Conservation (phyloP, 106 monocot genomes). For the Hemerocallis citrina region DNA sequence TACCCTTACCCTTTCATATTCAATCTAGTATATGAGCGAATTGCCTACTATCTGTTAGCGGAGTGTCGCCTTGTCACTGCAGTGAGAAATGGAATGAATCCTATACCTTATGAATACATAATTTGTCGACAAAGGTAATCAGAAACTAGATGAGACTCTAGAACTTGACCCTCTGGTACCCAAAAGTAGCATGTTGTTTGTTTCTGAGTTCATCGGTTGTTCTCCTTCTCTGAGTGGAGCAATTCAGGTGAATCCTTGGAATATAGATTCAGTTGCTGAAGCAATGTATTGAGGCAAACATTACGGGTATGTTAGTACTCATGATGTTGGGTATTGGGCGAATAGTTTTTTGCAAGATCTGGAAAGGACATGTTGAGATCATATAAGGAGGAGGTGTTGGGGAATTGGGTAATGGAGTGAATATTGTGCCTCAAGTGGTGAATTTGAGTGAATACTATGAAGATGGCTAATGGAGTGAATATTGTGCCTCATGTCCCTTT, state of each 20-base stretch:
- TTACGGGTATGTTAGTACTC: conserved; percentile 40
- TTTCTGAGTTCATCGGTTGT: conserved; percentile 44
- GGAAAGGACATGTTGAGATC: conserved; percentile 43
- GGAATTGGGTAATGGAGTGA: conserved; percentile 52
- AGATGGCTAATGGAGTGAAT: too few species aligned
- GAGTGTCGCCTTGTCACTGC: conserved; percentile 50
- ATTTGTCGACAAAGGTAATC: conserved; percentile 37
- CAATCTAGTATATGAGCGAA: conserved; percentile 42
- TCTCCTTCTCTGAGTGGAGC: conserved; percentile 51
- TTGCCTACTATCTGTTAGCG: conserved; percentile 39
- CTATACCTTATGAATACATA: conserved; percentile 48
- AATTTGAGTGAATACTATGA: too few species aligned
- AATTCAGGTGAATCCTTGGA: conserved; percentile 49
- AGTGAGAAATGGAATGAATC: conserved; percentile 57
- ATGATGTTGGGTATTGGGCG: conserved; percentile 50
- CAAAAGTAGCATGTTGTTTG: conserved; percentile 44
- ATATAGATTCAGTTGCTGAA: conserved; percentile 40
- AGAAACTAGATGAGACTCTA: conserved; percentile 18
- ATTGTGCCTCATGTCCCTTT: too few species aligned
- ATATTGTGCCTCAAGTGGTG: too few species aligned
- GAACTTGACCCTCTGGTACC: conserved; percentile 10
- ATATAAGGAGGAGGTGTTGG: conserved; percentile 34
- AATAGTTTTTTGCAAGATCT: conserved; percentile 41
- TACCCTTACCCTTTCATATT: too few species aligned
- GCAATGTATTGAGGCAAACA: conserved; percentile 50